Base-by-base conservation (phyloP, 257 asterid genomes). In the Nyctanthes arbortristis region DNA sequence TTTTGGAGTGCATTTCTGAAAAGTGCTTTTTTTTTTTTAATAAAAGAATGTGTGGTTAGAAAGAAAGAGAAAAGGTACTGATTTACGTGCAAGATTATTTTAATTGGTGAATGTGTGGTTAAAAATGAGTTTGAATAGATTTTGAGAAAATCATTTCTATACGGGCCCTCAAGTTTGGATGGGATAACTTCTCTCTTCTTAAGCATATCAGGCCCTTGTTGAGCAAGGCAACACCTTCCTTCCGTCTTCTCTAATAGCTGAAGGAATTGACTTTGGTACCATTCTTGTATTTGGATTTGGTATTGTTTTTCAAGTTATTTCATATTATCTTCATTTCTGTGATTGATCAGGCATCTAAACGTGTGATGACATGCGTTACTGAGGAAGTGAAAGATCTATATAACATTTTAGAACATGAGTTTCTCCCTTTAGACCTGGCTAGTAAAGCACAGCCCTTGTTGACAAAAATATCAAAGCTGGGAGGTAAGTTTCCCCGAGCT, bases 341-440 rank as follows among this genome's bases (percentile, higher is more conserved):
- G n/a, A n/a, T n/a, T n/a, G n/a, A n/a, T n/a, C n/a, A 92, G 98
- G 91, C 80, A 49, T 78, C 91, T 18, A 92, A 92, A 80, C 97
- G 98, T 43, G 96, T 92, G 31, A 79, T 90, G 96, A 82, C 85
- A 66, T 90, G 97, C 78, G 97, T 80, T 4, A 82, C 87, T 52
- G 96, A 81, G 71, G 98, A 92, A 82, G 96, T 92, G 61, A 92
- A 89, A 76, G 96, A 89, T 73, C 85, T 89, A 71, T 84, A 74
- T 76, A 75, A 87, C 75, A 75, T 77, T 60, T 75, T 92, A 71
- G 98, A 92, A 69, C 88, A 86, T 37, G 96, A 85, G 62, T 83
- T 78, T 78, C 82, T 79, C 69, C 95, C 97, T 47, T 68, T 83
- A 59, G 93, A 86, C 76, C 77, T 92, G 59, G 88, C 95, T 4